These are phyloP conservation scores for Tetrahymena elliotti DNA, from an alignment of 73 alveolate genomes.

Conservation along the genomic window DNA sequence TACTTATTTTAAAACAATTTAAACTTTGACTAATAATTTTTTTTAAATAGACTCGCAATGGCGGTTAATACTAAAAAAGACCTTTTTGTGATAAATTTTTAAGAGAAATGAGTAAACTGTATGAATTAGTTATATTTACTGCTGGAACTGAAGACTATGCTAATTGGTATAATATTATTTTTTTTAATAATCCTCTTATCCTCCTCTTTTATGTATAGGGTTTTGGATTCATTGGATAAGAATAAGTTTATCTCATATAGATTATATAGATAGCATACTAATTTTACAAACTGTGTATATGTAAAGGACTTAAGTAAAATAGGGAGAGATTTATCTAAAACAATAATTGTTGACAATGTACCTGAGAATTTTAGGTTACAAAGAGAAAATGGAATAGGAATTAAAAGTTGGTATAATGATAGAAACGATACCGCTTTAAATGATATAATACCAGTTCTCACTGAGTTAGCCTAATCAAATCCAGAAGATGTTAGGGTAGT, in stretches of 20 bases:
- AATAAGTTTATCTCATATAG: constrained; percentile 58
- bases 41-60: constrained; percentile 18
- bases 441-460: constrained; percentile 30
- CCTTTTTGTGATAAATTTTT: constrained; percentile 87
- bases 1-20: constrained; percentile 11
- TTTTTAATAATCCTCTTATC: not conserved
- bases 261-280: constrained; percentile 78
- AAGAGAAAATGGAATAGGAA: constrained; percentile 52
- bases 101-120: constrained; percentile 79
- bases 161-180: constrained; percentile 26
- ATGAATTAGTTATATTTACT: constrained; percentile 96
- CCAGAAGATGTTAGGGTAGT: not conserved
- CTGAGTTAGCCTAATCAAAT: not conserved
- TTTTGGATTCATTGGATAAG: constrained; percentile 75
- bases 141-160: constrained; percentile 97
- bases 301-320: constrained; percentile 11
- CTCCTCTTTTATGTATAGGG: constrained; percentile 15
- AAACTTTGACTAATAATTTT: not conserved
- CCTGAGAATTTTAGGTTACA: constrained; percentile 47
- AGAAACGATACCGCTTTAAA: constrained; percentile 46
- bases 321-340: constrained; percentile 21
- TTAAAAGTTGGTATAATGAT: constrained; percentile 52
- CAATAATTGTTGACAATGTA: constrained; percentile 53
- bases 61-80: constrained; percentile 84
- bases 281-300: constrained; percentile 50